A percentile compares a stretch with the other conserved stretches of the same genome.
These are phyloP conservation scores for Theileria equi DNA, from an alignment of 169 alveolate species.

Conservation along the genomic window DNA sequence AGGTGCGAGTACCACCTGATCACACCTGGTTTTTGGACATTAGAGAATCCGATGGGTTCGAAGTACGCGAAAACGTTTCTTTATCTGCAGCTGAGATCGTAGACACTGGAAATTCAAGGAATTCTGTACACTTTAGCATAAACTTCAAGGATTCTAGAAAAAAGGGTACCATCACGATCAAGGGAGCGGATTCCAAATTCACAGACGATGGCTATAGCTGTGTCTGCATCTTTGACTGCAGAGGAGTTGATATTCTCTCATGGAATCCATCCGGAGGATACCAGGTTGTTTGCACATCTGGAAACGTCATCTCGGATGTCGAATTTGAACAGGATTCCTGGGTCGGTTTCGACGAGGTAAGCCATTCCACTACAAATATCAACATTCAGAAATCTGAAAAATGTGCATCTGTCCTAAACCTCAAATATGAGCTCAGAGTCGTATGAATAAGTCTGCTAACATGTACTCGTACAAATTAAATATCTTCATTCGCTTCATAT, in stretches of 20 bases:
- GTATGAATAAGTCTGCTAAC: constrained; percentile 7
- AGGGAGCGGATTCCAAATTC: constrained; percentile 33
- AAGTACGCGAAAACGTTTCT: constrained; percentile 50
- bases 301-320: constrained; percentile 41
- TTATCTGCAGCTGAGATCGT: constrained; percentile 42
- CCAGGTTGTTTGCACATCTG: constrained; percentile 55
- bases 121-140: constrained; percentile 40
- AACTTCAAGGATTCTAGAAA: constrained; percentile 51
- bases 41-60: constrained; percentile 49
- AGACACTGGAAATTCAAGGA: constrained; percentile 53
- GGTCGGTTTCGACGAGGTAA: constrained; percentile 66
- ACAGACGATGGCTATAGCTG: constrained; percentile 31
- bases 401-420: constrained; percentile 54
- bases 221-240: constrained; percentile 60
- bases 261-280: constrained; percentile 60
- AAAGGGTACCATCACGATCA: constrained; percentile 50
- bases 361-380: background rate
- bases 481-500: background rate
- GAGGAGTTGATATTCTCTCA: constrained; percentile 52
- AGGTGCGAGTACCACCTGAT: constrained; percentile 37
- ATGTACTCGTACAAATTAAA: background rate
- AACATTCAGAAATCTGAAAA: constrained; percentile 13
- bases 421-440: constrained; percentile 50
- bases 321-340: constrained; percentile 59
- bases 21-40: constrained; percentile 53